A percentile compares a stretch with the other conserved stretches of the same genome.
These are phyloP conservation scores for Podaxis pistillaris DNA, from an alignment of 768 basidiomycete species.

Conservation along the genomic window DNA sequence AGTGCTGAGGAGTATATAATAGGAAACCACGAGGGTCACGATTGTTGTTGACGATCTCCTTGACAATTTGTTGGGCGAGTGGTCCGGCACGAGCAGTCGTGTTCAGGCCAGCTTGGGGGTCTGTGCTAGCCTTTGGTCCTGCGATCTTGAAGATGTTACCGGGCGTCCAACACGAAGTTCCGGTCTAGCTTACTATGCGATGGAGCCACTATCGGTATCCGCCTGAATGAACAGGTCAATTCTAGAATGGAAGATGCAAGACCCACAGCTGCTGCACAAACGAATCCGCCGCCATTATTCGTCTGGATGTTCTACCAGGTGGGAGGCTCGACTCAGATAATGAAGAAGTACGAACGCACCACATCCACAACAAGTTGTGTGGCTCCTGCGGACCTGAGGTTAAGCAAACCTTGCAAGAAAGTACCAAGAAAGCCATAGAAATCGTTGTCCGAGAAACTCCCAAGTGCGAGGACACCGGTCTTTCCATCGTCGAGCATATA, in stretches of 20 bases:
- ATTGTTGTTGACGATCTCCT: slow-evolving; percentile 36
- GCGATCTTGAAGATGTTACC: slow-evolving; percentile 34
- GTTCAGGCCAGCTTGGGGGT: slow-evolving; percentile 55
- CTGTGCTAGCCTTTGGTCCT: slow-evolving; percentile 50
- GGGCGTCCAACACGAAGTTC: neutral
- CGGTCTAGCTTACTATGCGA: slow-evolving; percentile 37
- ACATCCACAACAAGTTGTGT: slow-evolving; percentile 59
- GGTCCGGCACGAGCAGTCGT: slow-evolving; percentile 52
- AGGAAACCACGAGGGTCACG: slow-evolving; percentile 42
- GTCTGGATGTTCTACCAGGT: slow-evolving; percentile 26
- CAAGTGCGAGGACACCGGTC: slow-evolving; percentile 58
- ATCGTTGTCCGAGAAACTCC: slow-evolving; percentile 51
- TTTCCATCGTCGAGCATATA: slow-evolving; percentile 49
- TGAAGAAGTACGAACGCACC: slow-evolving; percentile 24
- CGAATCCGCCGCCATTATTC: slow-evolving; percentile 55
- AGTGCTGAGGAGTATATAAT: slow-evolving; percentile 49
- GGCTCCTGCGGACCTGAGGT: slow-evolving; percentile 48
- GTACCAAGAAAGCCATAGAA: slow-evolving; percentile 41
- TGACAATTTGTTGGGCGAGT: slow-evolving; percentile 49
- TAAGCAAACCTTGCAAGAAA: slow-evolving; percentile 45
- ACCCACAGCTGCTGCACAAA: slow-evolving; percentile 59
- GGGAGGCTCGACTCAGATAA: neutral
- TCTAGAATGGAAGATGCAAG: slow-evolving; percentile 1
- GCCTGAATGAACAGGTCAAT: neutral
- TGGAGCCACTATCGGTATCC: slow-evolving; percentile 39